Evolutionary conservation across 768 basidiomycete species (phyloP), one percentile per base, ranked within the genome.

Genomic region (Antrodiella citrinella): DNA sequence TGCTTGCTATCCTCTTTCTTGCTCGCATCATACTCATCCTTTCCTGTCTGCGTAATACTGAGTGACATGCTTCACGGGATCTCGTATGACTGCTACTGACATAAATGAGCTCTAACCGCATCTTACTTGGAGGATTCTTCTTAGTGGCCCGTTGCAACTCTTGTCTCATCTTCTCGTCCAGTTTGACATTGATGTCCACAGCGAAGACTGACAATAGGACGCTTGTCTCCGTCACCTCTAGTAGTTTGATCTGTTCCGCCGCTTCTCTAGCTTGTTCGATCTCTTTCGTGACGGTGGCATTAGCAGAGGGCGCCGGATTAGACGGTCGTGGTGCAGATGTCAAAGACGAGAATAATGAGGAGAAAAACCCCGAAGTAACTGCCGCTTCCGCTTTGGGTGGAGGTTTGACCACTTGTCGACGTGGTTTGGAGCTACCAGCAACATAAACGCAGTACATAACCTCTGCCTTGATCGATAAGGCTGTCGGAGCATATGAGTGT

Each of bases 91-190:
- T 2, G 25, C n/a, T n/a, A 64, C 81, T 54, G 47, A 88, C 86
- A 69, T 90, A 98, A 38, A 99, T 91, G 11, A 99, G 72, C 56
- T 87, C 81, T 49, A 88, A 86, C 49, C 75, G 81, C 62, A 93
- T 77, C 47, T 71, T 77, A 3, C 67, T 69, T 0, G 95, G 95
- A 0, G 91, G 87, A 49, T 88, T 84, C 72, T 99, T 99, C 77
- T 97, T 97, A 10, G 94, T 99, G 0, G 91, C 89, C 51, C 95
- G 74, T 52, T 86, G 77, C 26, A 98, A 70, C 64, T 97, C 95
- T 7, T 70, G 64, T 1, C 78, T 71, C 44, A 86, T 69, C 60
- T 84, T 87, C 65, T 78, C 74, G 54, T 80, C 80, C 15, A 89
- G 63, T 40, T 67, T 73, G 18, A 90, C 83, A 42, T 75, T 73